Base-by-base conservation (phyloP, 371 early-diverging fungal species). In the Pancytospora philotis region DNA sequence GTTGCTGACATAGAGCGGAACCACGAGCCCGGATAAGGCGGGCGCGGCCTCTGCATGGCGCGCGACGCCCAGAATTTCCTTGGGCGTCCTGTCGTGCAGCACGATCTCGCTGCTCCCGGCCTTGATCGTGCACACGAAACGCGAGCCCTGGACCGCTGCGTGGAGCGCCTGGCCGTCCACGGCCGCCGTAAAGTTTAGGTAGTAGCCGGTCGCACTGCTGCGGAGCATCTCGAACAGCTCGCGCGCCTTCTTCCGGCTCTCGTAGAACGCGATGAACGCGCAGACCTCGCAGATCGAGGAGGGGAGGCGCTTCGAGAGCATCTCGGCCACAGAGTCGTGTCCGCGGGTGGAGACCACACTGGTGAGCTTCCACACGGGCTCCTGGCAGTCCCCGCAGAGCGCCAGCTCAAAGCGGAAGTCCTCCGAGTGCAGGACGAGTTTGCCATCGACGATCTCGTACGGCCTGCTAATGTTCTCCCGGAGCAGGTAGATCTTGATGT, bases 341-440 rank as follows among this genome's bases (percentile, higher is more conserved):
- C 25, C 13, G 51, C 19, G 30, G 27, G n/a, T 22, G n/a, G 66
- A 28, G 31, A 51, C 38, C 25, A 68, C 62, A 55, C 39, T 36
- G 16, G 64, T 35, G 28, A 75, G 58, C 34, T 59, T 28, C 72
- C 72, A 75, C 16, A 59, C 30, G 2, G 75, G 71, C 30, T 19
- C 53, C n/a, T 30, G 19, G 34, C 66, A 19, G 2, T 61, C 61
- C 2, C 75, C 75, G 56, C 65, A 69, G 51, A 75, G 38, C 1
- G 57, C 48, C 3, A 75, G 22, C 49, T 57, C 58, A 55, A 71
- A 66, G 3, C 28, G 27, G 27, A 73, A 56, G 45, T 52, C 34
- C 8, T 27, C 49, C 2, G 45, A 31, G n/a, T 59, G 38, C 16
- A 75, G n/a, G 35, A 35, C n/a, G 0, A 68, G 39, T n/a, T 61